Conservation (phyloP, 495 filamentous ascomycete species). For the Pseudevernia furfuracea region DNA sequence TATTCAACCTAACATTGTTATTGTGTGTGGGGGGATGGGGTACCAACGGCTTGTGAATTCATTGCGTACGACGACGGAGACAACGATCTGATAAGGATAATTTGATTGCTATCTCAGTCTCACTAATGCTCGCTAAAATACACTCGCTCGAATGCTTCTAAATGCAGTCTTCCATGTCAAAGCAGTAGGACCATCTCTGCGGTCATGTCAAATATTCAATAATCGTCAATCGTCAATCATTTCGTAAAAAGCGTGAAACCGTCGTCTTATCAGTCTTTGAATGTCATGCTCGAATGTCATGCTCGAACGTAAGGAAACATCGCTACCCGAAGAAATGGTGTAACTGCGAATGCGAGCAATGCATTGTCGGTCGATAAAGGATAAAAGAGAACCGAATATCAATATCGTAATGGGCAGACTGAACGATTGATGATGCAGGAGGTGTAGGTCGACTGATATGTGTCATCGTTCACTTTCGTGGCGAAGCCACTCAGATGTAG, state of each 20-base stretch:
- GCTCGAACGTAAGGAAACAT: background rate
- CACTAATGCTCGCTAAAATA: background rate
- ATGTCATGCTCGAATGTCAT: background rate
- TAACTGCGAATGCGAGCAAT: no score
- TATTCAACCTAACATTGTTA: no score
- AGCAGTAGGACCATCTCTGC: background rate
- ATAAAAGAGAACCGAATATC: background rate
- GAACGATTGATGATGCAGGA: background rate
- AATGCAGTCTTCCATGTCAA: background rate
- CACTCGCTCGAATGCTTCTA: background rate
- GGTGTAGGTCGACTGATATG: no score
- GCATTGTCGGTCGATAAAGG: no score
- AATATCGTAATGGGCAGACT: background rate
- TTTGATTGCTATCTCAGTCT: background rate
- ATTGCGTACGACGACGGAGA: background rate
- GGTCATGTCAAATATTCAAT: background rate
- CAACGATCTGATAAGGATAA: background rate
- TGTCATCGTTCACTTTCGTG: background rate
- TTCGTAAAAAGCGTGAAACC: background rate
- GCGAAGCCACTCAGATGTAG: constrained; percentile 51
- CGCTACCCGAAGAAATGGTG: background rate
- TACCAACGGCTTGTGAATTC: no score
- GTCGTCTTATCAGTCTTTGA: background rate
- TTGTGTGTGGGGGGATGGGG: no score
- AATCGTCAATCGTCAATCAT: background rate